Base-by-base conservation (phyloP, 208 protist genomes). In the Crithidia acanthocephali region DNA sequence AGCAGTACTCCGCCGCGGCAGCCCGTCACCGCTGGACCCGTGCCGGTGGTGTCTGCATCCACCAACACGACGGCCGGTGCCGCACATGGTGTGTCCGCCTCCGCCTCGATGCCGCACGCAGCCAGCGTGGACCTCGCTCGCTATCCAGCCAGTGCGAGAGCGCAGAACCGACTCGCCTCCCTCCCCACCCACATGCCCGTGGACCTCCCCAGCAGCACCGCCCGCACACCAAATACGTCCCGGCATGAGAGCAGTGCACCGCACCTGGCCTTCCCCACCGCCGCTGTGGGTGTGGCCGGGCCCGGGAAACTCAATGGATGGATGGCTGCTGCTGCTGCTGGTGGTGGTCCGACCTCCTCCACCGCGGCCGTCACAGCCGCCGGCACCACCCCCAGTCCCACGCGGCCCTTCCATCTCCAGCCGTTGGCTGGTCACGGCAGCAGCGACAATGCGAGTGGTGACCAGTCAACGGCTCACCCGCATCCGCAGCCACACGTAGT, bases 391-490 rank as follows among this genome's bases (percentile, higher is more conserved):
- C 18, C 40, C 7, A 69, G 63, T 35, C 28, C 72, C 4, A 61
- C 63, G 20, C 61, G 72, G 22, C 72, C 72, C 18, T 76, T 70
- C 30, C 72, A 76, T 45, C 72, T 76, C 15, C 63, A 68, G 27
- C 72, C 72, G 2, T 44, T 76, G 9, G 20, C 4, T 27, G 48
- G 23, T 47, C 11, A 28, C 32, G 4, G 18, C 6, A 44, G 25
- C 30, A 67, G 25, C 16, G 7, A 16, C 8, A 5, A 30, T 16
- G 37, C 37, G 6, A 13, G 37, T 42, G 13, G 37, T 13, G 37
- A 42, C 13, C 37, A 42, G 37, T 13, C 6, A 42, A 6, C 37
- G 37, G 6, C 6, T 13, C 37, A 42, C 13, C 37, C 13, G 6
- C 13, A 6, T 42, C 6, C 37, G n/a, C n/a, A n/a, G n/a, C n/a